Conservation (phyloP, 2,329 filamentous ascomycete genomes). For the Calonectria leucothoes region DNA sequence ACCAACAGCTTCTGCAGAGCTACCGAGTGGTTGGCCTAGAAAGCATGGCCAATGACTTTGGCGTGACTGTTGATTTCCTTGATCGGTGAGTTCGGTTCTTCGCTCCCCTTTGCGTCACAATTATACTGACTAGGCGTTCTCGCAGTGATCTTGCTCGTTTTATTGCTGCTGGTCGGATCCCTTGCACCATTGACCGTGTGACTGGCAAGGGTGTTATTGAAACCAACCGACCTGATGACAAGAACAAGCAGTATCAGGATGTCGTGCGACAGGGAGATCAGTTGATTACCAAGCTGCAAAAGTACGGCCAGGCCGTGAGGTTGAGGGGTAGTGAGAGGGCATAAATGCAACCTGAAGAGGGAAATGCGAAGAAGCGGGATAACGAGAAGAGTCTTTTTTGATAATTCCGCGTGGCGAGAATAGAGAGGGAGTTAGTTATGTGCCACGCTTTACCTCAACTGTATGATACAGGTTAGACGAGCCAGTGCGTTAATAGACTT, state of each 20-base stretch:
- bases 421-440: slow-evolving; percentile 21
- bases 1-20: slow-evolving; percentile 96
- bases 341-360: slow-evolving; percentile 52
- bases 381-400: slow-evolving; percentile 19
- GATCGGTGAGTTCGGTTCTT: slow-evolving; percentile 75
- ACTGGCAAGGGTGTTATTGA: slow-evolving; percentile 97
- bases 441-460: slow-evolving; percentile 39
- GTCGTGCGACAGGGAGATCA: slow-evolving; percentile 98
- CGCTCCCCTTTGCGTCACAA: slow-evolving; percentile 6
- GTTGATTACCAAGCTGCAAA: slow-evolving; percentile 98
- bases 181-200: slow-evolving; percentile 97
- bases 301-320: slow-evolving; percentile 97
- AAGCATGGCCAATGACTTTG: slow-evolving; percentile 98
- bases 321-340: slow-evolving; percentile 94
- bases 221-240: slow-evolving; percentile 97
- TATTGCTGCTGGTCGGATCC: slow-evolving; percentile 92
- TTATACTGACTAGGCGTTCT: neutral
- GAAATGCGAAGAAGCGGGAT: slow-evolving; percentile 7
- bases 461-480: slow-evolving; percentile 49
- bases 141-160: slow-evolving; percentile 92
- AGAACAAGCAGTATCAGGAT: slow-evolving; percentile 99
- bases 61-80: slow-evolving; percentile 94
- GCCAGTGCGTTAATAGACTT: slow-evolving; percentile 37
- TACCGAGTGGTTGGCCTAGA: slow-evolving; percentile 97
- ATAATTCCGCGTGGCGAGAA: slow-evolving; percentile 24